These are phyloP conservation scores for Ogataea philodendri DNA, from an alignment of 805 yeast genomes.

Conservation along the genomic window DNA sequence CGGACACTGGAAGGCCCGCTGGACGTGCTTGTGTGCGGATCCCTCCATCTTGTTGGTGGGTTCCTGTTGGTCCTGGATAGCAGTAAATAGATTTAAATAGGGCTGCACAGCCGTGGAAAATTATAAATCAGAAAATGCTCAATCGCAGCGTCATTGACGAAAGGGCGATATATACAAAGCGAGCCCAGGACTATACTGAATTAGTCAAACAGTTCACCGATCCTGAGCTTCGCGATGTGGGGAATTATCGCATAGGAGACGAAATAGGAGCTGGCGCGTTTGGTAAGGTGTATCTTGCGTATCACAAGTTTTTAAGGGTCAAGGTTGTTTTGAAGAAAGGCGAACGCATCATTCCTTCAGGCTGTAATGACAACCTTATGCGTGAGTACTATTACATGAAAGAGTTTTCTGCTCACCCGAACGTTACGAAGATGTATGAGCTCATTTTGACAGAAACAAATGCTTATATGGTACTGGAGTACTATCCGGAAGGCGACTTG, in stretches of 20 bases:
- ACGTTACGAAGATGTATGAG: slow-evolving; percentile 83
- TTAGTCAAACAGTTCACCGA: slow-evolving; percentile 35
- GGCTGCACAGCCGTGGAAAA: slow-evolving; percentile 14
- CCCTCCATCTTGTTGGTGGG: slow-evolving; percentile 93
- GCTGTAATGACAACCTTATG: slow-evolving; percentile 75
- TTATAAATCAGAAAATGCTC: slow-evolving; percentile 16
- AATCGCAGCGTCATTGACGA: slow-evolving; percentile 31
- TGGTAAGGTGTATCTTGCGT: slow-evolving; percentile 87
- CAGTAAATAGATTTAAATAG: slow-evolving; percentile 3
- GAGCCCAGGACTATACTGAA: slow-evolving; percentile 37
- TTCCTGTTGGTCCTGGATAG: slow-evolving; percentile 78
- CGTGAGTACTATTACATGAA: slow-evolving; percentile 87
- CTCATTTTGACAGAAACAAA: slow-evolving; percentile 74
- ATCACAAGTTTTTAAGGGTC: slow-evolving; percentile 69
- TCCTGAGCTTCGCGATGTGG: slow-evolving; percentile 60
- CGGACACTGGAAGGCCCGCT: slow-evolving; percentile 46
- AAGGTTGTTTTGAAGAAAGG: slow-evolving; percentile 86
- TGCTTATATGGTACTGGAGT: slow-evolving; percentile 88
- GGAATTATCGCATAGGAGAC: slow-evolving; percentile 70
- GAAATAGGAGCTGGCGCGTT: slow-evolving; percentile 91
- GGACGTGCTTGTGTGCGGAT: slow-evolving; percentile 90
- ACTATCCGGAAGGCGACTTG: slow-evolving; percentile 80
- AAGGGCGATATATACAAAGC: slow-evolving; percentile 31
- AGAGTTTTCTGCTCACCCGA: slow-evolving; percentile 71
- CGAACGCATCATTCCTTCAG: slow-evolving; percentile 38